Conservation (phyloP, 441 rosid genomes). For the Kokia cookei region DNA sequence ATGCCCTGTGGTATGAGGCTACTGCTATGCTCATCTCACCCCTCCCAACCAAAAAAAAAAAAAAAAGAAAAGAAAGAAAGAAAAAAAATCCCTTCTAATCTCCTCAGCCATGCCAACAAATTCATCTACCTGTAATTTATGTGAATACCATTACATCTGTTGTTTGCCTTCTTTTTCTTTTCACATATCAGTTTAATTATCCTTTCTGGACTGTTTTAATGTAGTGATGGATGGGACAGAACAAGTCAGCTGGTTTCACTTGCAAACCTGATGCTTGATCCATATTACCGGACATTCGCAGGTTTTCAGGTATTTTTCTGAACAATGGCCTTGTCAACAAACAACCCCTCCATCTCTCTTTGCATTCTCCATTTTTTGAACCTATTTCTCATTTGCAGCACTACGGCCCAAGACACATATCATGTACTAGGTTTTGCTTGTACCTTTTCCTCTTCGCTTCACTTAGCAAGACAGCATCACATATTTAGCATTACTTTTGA, state of each 20-base stretch:
- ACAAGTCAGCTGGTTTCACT: constrained; percentile 96
- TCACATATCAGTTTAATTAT: not conserved
- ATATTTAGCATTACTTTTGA: not conserved
- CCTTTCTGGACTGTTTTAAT: constrained; percentile 14
- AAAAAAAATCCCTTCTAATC: not conserved
- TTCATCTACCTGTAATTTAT: not conserved
- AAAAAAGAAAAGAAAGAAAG: not conserved
- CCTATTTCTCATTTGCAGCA: not conserved
- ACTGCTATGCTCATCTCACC: not conserved
- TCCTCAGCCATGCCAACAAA: not conserved
- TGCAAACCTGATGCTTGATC: constrained; percentile 90
- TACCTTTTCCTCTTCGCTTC: not conserved
- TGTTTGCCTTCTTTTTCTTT: not conserved
- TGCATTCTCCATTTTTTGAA: not conserved
- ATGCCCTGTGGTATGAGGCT: not conserved
- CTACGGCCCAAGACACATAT: not conserved
- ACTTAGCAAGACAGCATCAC: not conserved
- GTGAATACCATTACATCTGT: not conserved
- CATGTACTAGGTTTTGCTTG: not conserved
- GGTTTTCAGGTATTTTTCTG: constrained; percentile 84
- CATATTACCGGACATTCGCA: constrained; percentile 86
- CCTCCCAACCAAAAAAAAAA: not conserved
- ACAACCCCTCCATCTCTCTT: not conserved
- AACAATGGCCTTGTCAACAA: not conserved
- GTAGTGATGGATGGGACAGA: constrained; percentile 99